These are phyloP conservation scores for Gryganskiella cystojenkinii DNA, from an alignment of 192 early-diverging fungal species.

Conservation along the genomic window DNA sequence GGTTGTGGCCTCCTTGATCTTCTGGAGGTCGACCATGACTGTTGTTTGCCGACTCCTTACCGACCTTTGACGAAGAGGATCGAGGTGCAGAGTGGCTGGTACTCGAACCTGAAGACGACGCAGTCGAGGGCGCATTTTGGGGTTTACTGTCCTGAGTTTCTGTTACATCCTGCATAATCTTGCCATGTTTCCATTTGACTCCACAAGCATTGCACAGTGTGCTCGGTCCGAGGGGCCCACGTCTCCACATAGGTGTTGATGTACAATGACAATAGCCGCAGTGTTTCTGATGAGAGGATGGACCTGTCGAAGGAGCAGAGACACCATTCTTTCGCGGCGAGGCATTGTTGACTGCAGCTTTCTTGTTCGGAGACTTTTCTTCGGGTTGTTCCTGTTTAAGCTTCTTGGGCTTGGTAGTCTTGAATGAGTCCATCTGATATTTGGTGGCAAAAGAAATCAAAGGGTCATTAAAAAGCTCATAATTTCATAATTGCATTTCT, in stretches of 20 bases:
- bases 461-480: too few relatives aligned
- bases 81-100: conserved; percentile 1
- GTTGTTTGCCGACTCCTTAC: conserved; percentile 7
- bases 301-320: conserved; percentile 5
- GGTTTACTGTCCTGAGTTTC: conserved; percentile 4
- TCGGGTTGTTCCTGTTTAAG: conserved; percentile 7
- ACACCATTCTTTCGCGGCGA: conserved; percentile 5
- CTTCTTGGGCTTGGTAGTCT: conserved; percentile 12
- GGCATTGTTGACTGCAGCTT: neutral
- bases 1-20: neutral
- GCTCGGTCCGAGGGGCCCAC: conserved; percentile 70
- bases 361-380: conserved; percentile 9
- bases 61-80: neutral
- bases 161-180: conserved; percentile 62
- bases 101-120: neutral
- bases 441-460: neutral
- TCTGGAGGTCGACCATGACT: neutral
- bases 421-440: conserved; percentile 6
- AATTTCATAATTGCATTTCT: neutral
- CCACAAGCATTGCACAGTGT: conserved; percentile 87
- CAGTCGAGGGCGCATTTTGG: neutral
- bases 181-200: conserved; percentile 87
- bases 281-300: conserved; percentile 48
- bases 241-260: conserved; percentile 83
- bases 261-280: conserved; percentile 74